phyloP scores from a whole-genome alignment of 768 basidiomycete genomes.

The Kwoniella dendrophila region DNA sequence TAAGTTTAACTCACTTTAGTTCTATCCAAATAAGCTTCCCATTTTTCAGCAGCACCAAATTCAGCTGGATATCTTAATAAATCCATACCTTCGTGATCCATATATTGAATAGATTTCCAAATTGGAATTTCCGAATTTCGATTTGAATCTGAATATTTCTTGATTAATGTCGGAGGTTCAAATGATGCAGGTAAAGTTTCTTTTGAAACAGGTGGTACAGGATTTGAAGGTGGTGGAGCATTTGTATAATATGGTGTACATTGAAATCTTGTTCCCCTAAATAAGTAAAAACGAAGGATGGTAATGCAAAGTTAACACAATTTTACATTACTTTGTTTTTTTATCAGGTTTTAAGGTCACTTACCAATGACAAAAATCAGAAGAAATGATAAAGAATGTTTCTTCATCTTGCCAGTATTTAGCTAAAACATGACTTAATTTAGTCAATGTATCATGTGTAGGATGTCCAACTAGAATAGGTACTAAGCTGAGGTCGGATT shows the following conservation, averaged over 20 bases:
- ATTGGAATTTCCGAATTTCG: slow-evolving; percentile 62
- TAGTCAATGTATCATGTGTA: slow-evolving; percentile 62
- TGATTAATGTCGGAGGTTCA: slow-evolving; percentile 29
- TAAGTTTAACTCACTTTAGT: slow-evolving; percentile 47
- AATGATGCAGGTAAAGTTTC: slow-evolving; percentile 22
- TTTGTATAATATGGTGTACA: slow-evolving; percentile 52
- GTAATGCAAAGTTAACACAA: neutral
- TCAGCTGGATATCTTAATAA: slow-evolving; percentile 40
- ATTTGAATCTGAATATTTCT: slow-evolving; percentile 20
- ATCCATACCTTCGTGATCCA: slow-evolving; percentile 86
- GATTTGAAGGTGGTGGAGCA: slow-evolving; percentile 38
- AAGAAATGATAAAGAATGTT: slow-evolving; percentile 87
- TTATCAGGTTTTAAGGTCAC: slow-evolving; percentile 30
- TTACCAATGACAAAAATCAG: slow-evolving; percentile 98
- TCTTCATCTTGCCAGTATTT: slow-evolving; percentile 75
- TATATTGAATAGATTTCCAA: slow-evolving; percentile 74
- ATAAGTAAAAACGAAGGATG: neutral
- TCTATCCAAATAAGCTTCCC: slow-evolving; percentile 48
- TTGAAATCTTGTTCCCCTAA: slow-evolving; percentile 52
- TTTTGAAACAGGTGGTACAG: slow-evolving; percentile 46
- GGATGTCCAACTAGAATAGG: slow-evolving; percentile 80
- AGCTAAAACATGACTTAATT: slow-evolving; percentile 70
- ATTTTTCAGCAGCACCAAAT: slow-evolving; percentile 41
- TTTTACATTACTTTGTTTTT: slow-evolving; percentile 4
- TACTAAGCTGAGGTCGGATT: slow-evolving; percentile 73